phyloP scores from a whole-genome alignment of 495 filamentous ascomycete genomes.

The Trichoderma orchidacearum region DNA sequence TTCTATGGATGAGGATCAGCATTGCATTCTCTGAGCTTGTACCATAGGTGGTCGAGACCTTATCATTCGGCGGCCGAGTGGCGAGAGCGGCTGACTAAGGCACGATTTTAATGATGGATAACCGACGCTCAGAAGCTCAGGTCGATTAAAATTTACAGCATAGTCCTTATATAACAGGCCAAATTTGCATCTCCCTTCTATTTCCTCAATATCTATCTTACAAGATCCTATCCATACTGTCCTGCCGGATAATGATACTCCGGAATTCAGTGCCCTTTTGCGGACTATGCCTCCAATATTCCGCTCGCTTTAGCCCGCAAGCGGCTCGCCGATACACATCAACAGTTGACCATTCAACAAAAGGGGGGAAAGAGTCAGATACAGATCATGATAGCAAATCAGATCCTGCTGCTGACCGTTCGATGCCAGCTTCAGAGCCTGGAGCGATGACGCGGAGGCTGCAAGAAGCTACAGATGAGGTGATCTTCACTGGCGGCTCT shows the following conservation, averaged over 20 bases:
- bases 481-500: constrained; percentile 54
- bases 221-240: too few relatives aligned
- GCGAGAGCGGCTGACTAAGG: too few relatives aligned
- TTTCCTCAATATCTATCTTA: too few relatives aligned
- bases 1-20: too few relatives aligned
- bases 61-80: too few relatives aligned
- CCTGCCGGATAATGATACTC: not conserved
- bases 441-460: constrained; percentile 66
- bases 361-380: not conserved
- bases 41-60: too few relatives aligned
- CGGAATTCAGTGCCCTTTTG: not conserved
- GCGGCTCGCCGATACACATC: not conserved
- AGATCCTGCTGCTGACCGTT: not conserved
- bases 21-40: too few relatives aligned
- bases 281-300: not conserved
- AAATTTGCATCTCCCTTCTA: too few relatives aligned
- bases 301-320: not conserved
- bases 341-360: not conserved
- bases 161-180: too few relatives aligned
- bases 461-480: constrained; percentile 67
- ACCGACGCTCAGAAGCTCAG: too few relatives aligned
- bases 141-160: too few relatives aligned
- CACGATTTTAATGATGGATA: too few relatives aligned
- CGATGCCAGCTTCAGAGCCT: constrained; percentile 4
- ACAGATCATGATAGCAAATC: not conserved